phyloP scores from a whole-genome alignment of 164 flowering plant species.

The Protea cynaroides region DNA sequence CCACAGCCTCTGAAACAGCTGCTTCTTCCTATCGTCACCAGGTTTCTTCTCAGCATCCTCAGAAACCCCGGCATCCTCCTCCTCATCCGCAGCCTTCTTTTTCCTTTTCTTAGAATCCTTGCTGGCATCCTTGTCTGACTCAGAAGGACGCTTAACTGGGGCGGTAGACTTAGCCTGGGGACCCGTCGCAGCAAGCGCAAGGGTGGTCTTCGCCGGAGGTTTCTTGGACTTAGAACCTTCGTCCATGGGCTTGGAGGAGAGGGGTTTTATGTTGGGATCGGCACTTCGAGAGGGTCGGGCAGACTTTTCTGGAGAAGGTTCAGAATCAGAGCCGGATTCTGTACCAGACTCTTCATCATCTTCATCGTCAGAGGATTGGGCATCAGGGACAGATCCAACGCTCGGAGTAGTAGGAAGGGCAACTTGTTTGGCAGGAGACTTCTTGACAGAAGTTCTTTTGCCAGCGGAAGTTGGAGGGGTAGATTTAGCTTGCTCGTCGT shows the following conservation, averaged over 20 bases:
- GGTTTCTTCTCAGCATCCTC: constrained; percentile 8
- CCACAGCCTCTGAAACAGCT: constrained; percentile 24
- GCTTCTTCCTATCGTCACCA: constrained; percentile 4
- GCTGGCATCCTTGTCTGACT: background rate
- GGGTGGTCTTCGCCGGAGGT: background rate
- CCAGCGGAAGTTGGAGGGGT: background rate
- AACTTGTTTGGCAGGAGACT: background rate
- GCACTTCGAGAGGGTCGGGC: background rate
- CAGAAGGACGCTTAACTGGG: background rate
- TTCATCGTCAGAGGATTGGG: background rate
- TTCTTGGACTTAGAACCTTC: constrained; percentile 13
- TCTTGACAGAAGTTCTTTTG: background rate
- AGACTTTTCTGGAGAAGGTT: background rate
- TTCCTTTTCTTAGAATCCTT: background rate
- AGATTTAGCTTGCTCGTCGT: background rate
- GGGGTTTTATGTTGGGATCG: constrained; percentile 19
- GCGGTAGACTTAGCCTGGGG: background rate
- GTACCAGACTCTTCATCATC: constrained; percentile 16
- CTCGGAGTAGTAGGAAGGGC: no score
- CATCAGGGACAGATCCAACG: no score
- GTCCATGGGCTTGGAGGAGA: constrained; percentile 37
- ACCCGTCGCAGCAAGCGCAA: background rate
- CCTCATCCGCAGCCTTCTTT: background rate
- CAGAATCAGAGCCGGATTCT: constrained; percentile 20
- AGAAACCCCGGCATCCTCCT: background rate